A percentile compares a stretch with the other conserved stretches of the same genome.
These are phyloP conservation scores for Drechslerella stenobrocha DNA, from an alignment of 2,329 filamentous ascomycete genomes.

Conservation along the genomic window DNA sequence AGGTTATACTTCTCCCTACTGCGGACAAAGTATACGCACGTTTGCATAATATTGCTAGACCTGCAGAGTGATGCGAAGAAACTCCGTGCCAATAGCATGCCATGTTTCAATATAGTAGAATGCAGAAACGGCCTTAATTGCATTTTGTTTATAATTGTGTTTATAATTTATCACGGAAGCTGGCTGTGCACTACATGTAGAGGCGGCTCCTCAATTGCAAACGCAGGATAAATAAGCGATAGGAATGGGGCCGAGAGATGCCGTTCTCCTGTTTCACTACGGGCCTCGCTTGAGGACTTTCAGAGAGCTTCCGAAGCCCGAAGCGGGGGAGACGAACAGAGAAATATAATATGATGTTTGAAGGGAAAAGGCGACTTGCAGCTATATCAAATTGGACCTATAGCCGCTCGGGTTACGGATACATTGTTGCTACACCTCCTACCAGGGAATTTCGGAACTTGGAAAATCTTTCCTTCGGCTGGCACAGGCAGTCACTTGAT, in stretches of 20 bases:
- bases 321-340: slow-evolving; percentile 43
- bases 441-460: slow-evolving; percentile 35
- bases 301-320: slow-evolving; percentile 20
- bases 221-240: slow-evolving; percentile 20
- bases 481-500: slow-evolving; percentile 9
- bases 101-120: slow-evolving; percentile 33
- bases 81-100: slow-evolving; percentile 18
- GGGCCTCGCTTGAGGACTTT: slow-evolving; percentile 41
- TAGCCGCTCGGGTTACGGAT: slow-evolving; percentile 32
- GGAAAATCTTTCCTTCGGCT: slow-evolving; percentile 21
- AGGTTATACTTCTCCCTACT: no score
- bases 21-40: no score
- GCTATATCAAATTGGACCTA: slow-evolving; percentile 23
- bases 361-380: slow-evolving; percentile 42
- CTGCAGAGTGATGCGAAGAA: slow-evolving; percentile 4
- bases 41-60: no score
- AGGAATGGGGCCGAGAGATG: slow-evolving; percentile 46
- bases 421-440: slow-evolving; percentile 14
- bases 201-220: neutral
- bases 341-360: slow-evolving; percentile 8
- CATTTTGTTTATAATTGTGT: no score
- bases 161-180: neutral
- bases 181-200: neutral
- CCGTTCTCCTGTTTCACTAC: slow-evolving; percentile 40
- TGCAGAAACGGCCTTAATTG: no score